Conservation (phyloP, 2,329 filamentous ascomycete genomes). For the Aspergillus eucalypticola region DNA sequence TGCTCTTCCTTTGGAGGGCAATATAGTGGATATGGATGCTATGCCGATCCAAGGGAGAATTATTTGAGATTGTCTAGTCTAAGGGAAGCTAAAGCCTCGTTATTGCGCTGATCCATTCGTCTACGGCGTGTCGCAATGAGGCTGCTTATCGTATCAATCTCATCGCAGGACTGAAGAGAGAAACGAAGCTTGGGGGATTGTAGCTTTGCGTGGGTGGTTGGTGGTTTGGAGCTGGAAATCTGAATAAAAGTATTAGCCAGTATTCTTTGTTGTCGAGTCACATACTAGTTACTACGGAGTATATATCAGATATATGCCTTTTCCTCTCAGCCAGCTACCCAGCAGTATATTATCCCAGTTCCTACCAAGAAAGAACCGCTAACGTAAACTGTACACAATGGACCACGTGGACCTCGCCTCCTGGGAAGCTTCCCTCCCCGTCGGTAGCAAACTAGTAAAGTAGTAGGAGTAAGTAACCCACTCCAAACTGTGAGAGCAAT, state of each 20-base stretch:
- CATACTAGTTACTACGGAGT: no score
- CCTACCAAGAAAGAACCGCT: no score
- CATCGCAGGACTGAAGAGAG: background rate
- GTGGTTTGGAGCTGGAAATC: background rate
- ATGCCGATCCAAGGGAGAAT: background rate
- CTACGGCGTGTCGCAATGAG: background rate
- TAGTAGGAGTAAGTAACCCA: no score
- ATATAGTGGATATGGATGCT: background rate
- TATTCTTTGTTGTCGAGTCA: no score
- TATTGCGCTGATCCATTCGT: background rate
- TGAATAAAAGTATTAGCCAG: background rate
- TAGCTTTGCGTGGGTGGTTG: background rate
- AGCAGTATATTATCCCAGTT: no score
- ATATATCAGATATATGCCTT: no score
- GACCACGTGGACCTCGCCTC: background rate
- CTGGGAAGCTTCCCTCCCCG: no score
- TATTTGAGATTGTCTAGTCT: background rate
- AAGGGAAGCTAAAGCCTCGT: constrained; percentile 7
- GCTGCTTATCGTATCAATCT: constrained; percentile 9
- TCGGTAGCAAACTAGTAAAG: no score
- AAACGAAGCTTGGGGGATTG: background rate
- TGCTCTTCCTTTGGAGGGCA: background rate
- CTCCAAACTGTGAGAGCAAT: background rate
- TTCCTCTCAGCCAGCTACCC: no score
- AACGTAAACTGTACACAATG: background rate